Evolutionary conservation across 1,284 basidiomycete species (phyloP).

Genomic region (Melampsora americana): DNA sequence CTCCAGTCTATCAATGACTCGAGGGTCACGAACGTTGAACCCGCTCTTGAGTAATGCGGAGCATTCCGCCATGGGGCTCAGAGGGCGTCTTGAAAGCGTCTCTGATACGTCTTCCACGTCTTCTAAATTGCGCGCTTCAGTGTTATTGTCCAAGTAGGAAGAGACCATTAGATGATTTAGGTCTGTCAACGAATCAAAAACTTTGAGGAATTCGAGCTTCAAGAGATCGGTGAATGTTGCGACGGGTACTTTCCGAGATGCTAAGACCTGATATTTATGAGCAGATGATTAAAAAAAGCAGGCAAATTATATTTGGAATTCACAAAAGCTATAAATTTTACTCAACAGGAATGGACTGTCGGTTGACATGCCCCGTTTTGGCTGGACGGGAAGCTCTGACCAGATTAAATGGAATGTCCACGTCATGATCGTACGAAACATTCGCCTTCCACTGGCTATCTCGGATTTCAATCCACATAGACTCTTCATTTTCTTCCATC

Average conservation of each 20-base stretch:
- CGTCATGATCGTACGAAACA: conserved; percentile 13
- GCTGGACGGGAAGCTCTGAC: conserved; percentile 15
- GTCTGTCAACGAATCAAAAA: conserved; percentile 8
- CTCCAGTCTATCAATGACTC: conserved; percentile 23
- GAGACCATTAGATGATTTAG: background rate
- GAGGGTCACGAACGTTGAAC: conserved; percentile 10
- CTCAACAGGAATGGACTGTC: conserved; percentile 39
- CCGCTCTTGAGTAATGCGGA: conserved; percentile 24
- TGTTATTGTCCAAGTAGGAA: conserved; percentile 9
- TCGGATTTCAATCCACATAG: conserved; percentile 39
- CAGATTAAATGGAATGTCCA: conserved; percentile 18
- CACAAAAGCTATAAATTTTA: background rate
- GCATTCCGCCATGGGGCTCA: conserved; percentile 9
- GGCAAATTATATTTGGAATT: background rate
- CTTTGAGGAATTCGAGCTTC: background rate
- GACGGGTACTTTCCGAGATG: conserved; percentile 16
- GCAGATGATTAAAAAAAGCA: background rate
- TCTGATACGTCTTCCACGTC: conserved; percentile 8
- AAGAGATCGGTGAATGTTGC: conserved; percentile 23
- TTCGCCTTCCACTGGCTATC: conserved; percentile 42
- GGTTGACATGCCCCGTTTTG: conserved; percentile 24
- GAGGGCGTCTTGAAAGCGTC: conserved; percentile 26
- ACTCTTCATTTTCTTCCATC: conserved; percentile 5
- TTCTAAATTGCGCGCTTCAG: background rate
- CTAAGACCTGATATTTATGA: conserved; percentile 16